Conservation (phyloP, 345 rosid genomes). For the Eucalyptus marginata region DNA sequence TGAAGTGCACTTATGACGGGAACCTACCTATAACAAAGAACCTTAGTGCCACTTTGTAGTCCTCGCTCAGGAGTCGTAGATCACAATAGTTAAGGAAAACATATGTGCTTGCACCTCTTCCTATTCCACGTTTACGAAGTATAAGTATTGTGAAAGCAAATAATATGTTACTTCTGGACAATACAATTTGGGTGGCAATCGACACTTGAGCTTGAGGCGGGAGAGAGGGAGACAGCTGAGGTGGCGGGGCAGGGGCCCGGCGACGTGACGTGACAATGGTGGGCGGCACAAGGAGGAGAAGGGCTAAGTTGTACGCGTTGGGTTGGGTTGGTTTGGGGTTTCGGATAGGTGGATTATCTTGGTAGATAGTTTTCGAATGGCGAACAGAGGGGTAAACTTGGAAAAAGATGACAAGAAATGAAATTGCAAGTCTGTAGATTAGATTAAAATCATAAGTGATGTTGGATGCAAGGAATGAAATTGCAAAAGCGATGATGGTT, state of each 20-base stretch:
- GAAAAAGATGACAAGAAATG: background rate
- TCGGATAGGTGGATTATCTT: background rate
- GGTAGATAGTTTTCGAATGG: background rate
- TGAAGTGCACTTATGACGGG: constrained; percentile 67
- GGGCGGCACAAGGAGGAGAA: background rate
- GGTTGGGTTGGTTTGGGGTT: background rate
- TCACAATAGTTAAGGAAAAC: background rate
- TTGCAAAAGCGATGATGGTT: background rate
- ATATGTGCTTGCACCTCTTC: background rate
- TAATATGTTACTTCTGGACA: background rate
- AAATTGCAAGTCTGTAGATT: background rate
- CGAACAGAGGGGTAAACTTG: background rate
- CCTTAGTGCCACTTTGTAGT: constrained; percentile 28
- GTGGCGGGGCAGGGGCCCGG: background rate
- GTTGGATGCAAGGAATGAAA: background rate
- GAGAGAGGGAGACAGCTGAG: background rate
- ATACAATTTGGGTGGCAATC: background rate
- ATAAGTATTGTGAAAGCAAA: background rate
- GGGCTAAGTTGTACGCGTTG: background rate
- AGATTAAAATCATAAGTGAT: background rate
- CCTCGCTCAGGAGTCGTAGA: background rate
- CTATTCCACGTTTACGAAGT: background rate
- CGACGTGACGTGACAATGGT: background rate
- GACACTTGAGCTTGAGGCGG: background rate
- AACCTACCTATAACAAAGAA: constrained; percentile 60